A percentile compares a stretch with the other conserved stretches of the same genome.
phyloP scores from a whole-genome alignment of 2,329 filamentous ascomycete species.

The Penicillium brevicompactum region DNA sequence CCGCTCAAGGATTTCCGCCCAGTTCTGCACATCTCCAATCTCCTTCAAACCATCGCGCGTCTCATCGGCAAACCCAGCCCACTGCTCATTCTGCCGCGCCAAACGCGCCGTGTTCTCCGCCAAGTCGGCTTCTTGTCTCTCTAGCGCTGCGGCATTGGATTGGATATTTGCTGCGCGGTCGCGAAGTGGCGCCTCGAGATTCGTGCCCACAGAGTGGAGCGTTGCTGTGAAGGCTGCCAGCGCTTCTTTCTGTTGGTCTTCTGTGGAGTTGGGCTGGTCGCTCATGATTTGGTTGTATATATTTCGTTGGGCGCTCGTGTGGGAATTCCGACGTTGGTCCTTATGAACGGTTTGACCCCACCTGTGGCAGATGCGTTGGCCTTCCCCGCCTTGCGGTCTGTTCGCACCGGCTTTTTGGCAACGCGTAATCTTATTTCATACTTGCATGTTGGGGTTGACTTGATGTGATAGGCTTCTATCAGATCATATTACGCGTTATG shows the following conservation, averaged over 20 bases:
- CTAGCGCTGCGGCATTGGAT: constrained; percentile 55
- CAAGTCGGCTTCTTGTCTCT: constrained; percentile 58
- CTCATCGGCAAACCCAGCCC: constrained; percentile 57
- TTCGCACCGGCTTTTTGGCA: too few relatives aligned
- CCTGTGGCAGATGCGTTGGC: too few relatives aligned
- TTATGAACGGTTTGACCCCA: too few relatives aligned
- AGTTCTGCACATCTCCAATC: constrained; percentile 67
- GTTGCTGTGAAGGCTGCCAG: constrained; percentile 48
- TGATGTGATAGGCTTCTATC: too few relatives aligned
- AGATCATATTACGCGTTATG: too few relatives aligned
- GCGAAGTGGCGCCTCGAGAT: constrained; percentile 56
- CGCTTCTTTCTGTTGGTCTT: constrained; percentile 43
- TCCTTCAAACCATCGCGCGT: constrained; percentile 61
- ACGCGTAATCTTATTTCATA: too few relatives aligned
- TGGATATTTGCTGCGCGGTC: constrained; percentile 59
- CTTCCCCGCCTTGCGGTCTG: too few relatives aligned
- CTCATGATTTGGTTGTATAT: not conserved
- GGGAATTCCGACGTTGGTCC: not conserved
- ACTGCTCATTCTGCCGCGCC: constrained; percentile 55
- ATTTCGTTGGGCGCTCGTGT: not conserved
- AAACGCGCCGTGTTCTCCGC: constrained; percentile 53
- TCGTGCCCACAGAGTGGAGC: constrained; percentile 46
- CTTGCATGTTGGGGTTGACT: too few relatives aligned
- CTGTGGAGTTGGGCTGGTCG: not conserved
- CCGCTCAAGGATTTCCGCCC: constrained; percentile 63